phyloP scores from a whole-genome alignment of 352 stramenopile genomes.

The Phytophthora sansomeana region DNA sequence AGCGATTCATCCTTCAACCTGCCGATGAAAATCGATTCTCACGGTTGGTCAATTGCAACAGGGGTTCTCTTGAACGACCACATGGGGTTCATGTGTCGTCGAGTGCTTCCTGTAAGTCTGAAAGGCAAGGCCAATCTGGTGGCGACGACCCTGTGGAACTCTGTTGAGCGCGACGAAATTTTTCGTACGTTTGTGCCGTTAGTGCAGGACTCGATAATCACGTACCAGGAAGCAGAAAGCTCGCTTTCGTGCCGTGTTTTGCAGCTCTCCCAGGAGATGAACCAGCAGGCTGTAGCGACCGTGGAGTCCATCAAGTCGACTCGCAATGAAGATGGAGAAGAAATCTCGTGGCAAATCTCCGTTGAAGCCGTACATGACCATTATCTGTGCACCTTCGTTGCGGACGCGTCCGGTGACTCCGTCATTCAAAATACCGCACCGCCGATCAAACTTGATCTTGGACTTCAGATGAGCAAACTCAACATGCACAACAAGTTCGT shows the following conservation, averaged over 20 bases:
- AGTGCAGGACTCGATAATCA: slow-evolving; percentile 54
- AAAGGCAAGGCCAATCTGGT: slow-evolving; percentile 35
- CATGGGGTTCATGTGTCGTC: slow-evolving; percentile 57
- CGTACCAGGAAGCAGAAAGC: slow-evolving; percentile 36
- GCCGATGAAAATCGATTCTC: slow-evolving; percentile 43
- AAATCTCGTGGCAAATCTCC: slow-evolving; percentile 54
- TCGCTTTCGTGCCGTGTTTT: slow-evolving; percentile 50
- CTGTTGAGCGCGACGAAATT: slow-evolving; percentile 65
- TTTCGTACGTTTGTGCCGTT: slow-evolving; percentile 66
- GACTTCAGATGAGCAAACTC: slow-evolving; percentile 43
- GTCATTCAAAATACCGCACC: slow-evolving; percentile 24
- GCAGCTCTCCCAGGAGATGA: slow-evolving; percentile 33
- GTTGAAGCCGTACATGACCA: slow-evolving; percentile 63
- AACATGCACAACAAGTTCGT: slow-evolving; percentile 51
- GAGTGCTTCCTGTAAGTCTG: slow-evolving; percentile 30
- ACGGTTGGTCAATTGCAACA: slow-evolving; percentile 59
- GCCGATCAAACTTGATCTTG: slow-evolving; percentile 31
- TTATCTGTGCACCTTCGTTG: slow-evolving; percentile 56
- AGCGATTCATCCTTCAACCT: slow-evolving; percentile 37
- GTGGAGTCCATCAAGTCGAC: slow-evolving; percentile 48
- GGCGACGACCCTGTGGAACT: slow-evolving; percentile 57
- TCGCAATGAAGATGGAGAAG: slow-evolving; percentile 21
- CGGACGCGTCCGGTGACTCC: slow-evolving; percentile 30
- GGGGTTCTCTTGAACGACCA: slow-evolving; percentile 44
- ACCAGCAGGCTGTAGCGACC: slow-evolving; percentile 46